Evolutionary conservation across 2,329 filamentous ascomycete genomes (phyloP).

Genomic region (Ustulina deusta): DNA sequence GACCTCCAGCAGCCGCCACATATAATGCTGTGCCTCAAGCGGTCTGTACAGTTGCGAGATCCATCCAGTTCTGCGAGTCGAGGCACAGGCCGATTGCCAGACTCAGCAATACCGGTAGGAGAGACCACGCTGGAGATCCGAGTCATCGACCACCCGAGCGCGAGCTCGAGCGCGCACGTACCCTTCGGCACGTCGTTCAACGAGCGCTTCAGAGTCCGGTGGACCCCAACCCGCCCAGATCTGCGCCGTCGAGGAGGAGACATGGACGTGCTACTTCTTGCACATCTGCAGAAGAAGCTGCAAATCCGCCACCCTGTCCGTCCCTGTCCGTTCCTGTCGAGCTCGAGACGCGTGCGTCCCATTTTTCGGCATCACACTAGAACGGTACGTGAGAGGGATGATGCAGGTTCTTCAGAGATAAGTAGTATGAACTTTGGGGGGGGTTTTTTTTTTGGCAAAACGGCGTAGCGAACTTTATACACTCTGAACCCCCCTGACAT

Average conservation of each 20-base stretch:
- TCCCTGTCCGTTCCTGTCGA: background rate
- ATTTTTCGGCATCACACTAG: slow-evolving; percentile 3
- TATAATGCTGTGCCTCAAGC: slow-evolving; percentile 15
- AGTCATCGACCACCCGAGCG: slow-evolving; percentile 8
- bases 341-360: slow-evolving; percentile 10
- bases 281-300: slow-evolving; percentile 3
- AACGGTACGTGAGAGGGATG: background rate
- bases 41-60: slow-evolving; percentile 11
- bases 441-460: too few species aligned
- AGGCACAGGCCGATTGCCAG: slow-evolving; percentile 12
- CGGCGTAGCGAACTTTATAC: background rate
- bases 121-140: slow-evolving; percentile 12
- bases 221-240: slow-evolving; percentile 11
- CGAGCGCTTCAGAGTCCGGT: background rate
- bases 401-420: too few species aligned
- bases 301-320: background rate
- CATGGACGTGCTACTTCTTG: slow-evolving; percentile 3
- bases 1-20: slow-evolving; percentile 1
- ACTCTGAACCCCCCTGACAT: slow-evolving; percentile 10
- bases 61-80: slow-evolving; percentile 15
- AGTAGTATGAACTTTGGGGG: too few species aligned
- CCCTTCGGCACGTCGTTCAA: background rate
- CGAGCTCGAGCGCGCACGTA: slow-evolving; percentile 8
- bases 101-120: slow-evolving; percentile 18
- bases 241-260: background rate